phyloP scores from a whole-genome alignment of 352 stramenopile genomes.

The Phytophthora citrophthora region DNA sequence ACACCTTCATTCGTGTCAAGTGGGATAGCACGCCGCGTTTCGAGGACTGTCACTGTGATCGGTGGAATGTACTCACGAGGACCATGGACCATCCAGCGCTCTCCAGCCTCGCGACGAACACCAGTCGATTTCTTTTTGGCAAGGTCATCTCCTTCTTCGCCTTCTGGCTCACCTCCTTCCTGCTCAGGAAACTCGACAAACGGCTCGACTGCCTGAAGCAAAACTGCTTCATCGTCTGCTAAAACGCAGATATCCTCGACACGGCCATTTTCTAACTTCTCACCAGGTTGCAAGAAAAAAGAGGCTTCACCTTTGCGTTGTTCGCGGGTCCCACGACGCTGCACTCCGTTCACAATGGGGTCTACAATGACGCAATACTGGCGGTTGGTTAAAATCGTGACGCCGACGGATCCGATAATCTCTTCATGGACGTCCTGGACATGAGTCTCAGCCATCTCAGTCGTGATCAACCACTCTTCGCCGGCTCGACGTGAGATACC shows the following conservation, averaged over 20 bases:
- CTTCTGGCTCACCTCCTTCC: constrained; percentile 14
- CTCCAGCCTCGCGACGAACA: constrained; percentile 62
- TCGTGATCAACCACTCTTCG: constrained; percentile 82
- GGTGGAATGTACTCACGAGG: constrained; percentile 81
- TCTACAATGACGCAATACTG: constrained; percentile 87
- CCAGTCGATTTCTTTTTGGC: constrained; percentile 20
- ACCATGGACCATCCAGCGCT: constrained; percentile 85
- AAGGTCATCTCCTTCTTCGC: constrained; percentile 17
- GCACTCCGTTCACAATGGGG: constrained; percentile 65
- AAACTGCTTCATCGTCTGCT: constrained; percentile 80
- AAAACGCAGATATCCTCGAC: constrained; percentile 76
- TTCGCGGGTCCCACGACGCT: constrained; percentile 75
- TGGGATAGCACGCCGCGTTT: constrained; percentile 78
- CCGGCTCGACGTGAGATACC: constrained; percentile 69
- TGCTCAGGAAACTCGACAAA: constrained; percentile 55
- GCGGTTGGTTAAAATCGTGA: constrained; percentile 78
- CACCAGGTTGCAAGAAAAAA: constrained; percentile 77
- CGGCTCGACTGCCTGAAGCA: constrained; percentile 71
- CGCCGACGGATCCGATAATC: constrained; percentile 60
- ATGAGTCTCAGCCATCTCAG: constrained; percentile 75
- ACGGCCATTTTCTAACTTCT: constrained; percentile 61
- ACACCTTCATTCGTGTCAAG: constrained; percentile 83
- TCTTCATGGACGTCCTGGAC: constrained; percentile 83
- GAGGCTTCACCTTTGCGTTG: constrained; percentile 72
- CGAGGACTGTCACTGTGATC: constrained; percentile 77